Base-by-base conservation (phyloP, 1,139 yeast species). In the Geotrichum aggregatum region DNA sequence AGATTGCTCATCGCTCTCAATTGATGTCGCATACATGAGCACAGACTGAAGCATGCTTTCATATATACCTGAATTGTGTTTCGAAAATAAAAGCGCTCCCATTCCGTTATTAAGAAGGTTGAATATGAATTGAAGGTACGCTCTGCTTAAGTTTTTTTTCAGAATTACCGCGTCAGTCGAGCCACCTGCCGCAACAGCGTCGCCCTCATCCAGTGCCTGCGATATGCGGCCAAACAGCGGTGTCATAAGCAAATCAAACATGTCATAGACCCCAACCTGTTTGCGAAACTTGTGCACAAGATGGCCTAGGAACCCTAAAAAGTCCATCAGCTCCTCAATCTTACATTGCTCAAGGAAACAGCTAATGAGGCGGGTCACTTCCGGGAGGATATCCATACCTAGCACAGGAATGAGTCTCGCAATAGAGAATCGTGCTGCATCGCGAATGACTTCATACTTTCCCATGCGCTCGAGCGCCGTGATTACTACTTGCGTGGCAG, bases 281-380 rank as follows among this genome's bases (percentile, higher is more conserved):
- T 74, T 73, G 62, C 81, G 79, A 68, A 84, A 88, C 61, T 76
- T 79, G 68, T 92, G 98, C 47, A 86, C 80, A 56, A 92, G 78
- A 69, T 92, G 98, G 6, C 96, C 94, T 60, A 92, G 72, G 66
- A 92, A 92, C 48, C 92, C 79, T 54, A 89, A 71, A 65, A 94
- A 89, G 64, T 88, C 96, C 44, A 79, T 76, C 64, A 91, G 71
- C 66, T 92, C 98, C 47, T 74, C 69, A 7, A 79, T 71, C 56
- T 78, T 80, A 62, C 80, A 77, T 46, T 78, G 80, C n/a, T 86
- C 78, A 66, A 94, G 75, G 49, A 87, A 74, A n/a, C 85, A 73
- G 2, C 87, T 79, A 54, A 92, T 80, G 54, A 91, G 76, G 63
- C 88, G 83, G 54, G 84, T 83, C 65, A 87, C 76, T 64, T 82